A percentile compares a stretch with the other conserved stretches of the same genome.
These are phyloP conservation scores for Rhododendron simsii DNA, from an alignment of 148 eudicot genomes.

Conservation along the genomic window DNA sequence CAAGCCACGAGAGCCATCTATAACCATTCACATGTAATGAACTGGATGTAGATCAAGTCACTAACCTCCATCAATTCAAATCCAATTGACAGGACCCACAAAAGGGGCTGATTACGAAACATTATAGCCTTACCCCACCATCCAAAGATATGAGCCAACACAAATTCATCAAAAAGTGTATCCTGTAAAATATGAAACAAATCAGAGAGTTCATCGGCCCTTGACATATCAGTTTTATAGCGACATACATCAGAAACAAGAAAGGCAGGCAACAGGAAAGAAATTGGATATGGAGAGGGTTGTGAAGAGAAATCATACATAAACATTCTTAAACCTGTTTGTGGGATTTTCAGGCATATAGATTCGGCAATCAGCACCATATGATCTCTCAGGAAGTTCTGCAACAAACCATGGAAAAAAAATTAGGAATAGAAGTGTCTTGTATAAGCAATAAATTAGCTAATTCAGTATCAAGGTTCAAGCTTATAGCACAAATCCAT, in stretches of 20 bases:
- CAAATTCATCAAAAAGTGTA: constrained; percentile 93
- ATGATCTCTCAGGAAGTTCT: constrained; percentile 98
- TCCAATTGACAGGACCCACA: constrained; percentile 93
- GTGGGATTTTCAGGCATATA: constrained; percentile 77
- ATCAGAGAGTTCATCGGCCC: constrained; percentile 12
- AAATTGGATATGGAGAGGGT: constrained; percentile 10
- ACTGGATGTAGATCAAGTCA: not conserved
- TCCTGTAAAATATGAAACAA: constrained; percentile 43
- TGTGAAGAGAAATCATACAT: constrained; percentile 84
- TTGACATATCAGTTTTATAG: constrained; percentile 6
- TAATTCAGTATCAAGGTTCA: not conserved
- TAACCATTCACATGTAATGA: not conserved
- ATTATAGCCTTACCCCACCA: constrained; percentile 99
- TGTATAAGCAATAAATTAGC: not conserved
- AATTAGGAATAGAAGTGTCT: not conserved
- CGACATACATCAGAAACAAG: constrained; percentile 4
- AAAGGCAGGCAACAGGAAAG: not conserved
- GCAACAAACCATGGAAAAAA: constrained; percentile 13
- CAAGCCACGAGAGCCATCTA: not conserved
- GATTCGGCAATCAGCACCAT: constrained; percentile 91
- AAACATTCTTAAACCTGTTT: constrained; percentile 98
- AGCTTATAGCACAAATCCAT: not conserved
- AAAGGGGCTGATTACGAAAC: constrained; percentile 98
- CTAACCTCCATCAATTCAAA: constrained; percentile 96
- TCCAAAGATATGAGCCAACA: constrained; percentile 87